Evolutionary conservation across 805 yeast genomes (phyloP), one percentile per base, ranked within the genome.

Genomic region (Spathaspora sp.): DNA sequence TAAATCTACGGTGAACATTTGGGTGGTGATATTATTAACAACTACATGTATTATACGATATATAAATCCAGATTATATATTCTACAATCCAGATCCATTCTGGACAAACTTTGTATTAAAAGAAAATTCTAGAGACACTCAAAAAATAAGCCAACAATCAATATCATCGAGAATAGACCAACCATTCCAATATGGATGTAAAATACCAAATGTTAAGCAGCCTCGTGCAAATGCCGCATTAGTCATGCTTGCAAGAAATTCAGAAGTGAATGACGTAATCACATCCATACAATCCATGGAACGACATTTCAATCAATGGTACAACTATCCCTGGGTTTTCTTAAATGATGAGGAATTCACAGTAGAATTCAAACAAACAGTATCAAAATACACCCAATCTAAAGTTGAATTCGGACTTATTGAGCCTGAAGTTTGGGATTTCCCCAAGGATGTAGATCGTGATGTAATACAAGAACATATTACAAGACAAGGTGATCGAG

Each of bases 241-340:
- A 57, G 89, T 92, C 20, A 85, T 92, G 64, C 70, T 93, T 47
- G 90, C 96, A 0, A 73, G 97, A 54, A 91, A 93, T 63, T 72
- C 80, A 3, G 98, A 93, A 61, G 53, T 90, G 1, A 78, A 81
- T 2, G 96, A 88, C n/a, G 96, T 90, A 1, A 61, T 87, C 1
- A 74, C 78, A 51, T 84, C 94, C 2, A 83, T 93, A 78, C 68
- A 73, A 29, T 83, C 92, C 2, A 62, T 94, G 50, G 98, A 93
- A 65, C 75, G 89, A 23, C 96, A 87, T 64, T 93, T 92, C 72
- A 93, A 93, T 65, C 92, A 92, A 60, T 90, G 97, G 96, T 94
- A 78, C 67, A 80, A 87, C 57, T 94, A 94, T 64, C 97, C 97
- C 0, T 94, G 96, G 85, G 86, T 89, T 1, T 89, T 94, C 59